A percentile compares a stretch with the other conserved stretches of the same genome.
Conservation (phyloP, 805 yeast species). For the Cyberlindnera veronae region DNA sequence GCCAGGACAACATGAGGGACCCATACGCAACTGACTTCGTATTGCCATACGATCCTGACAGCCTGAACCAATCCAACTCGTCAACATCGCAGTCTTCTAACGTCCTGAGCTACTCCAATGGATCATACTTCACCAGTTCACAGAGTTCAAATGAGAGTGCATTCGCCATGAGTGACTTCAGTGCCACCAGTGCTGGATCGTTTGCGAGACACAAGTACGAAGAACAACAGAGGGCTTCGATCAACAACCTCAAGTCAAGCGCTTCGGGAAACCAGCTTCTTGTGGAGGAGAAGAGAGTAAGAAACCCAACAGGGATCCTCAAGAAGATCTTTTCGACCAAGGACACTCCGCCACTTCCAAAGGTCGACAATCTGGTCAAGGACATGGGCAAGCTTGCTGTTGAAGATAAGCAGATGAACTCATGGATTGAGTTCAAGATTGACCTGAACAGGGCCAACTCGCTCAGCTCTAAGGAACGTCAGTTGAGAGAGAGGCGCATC, state of each 20-base stretch:
- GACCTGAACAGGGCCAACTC: slow-evolving; percentile 74
- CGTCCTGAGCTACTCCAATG: slow-evolving; percentile 34
- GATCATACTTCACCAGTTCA: slow-evolving; percentile 51
- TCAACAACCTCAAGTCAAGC: slow-evolving; percentile 17
- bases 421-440: slow-evolving; percentile 52
- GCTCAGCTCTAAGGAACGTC: slow-evolving; percentile 63
- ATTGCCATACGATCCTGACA: slow-evolving; percentile 31
- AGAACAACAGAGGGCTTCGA: slow-evolving; percentile 22
- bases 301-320: slow-evolving; percentile 15
- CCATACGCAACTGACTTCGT: slow-evolving; percentile 21
- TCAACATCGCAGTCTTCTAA: slow-evolving; percentile 23
- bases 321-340: slow-evolving; percentile 21
- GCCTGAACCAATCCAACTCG: slow-evolving; percentile 28
- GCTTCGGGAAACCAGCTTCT: slow-evolving; percentile 28
- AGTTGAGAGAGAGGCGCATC: slow-evolving; percentile 62
- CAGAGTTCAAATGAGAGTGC: slow-evolving; percentile 37
- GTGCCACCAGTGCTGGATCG: slow-evolving; percentile 90
- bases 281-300: slow-evolving; percentile 23
- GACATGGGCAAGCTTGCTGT: slow-evolving; percentile 18
- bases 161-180: slow-evolving; percentile 56
- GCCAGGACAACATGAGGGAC: slow-evolving; percentile 11
- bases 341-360: slow-evolving; percentile 28
- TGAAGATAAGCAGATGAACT: slow-evolving; percentile 38
- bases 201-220: slow-evolving; percentile 69
- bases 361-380: slow-evolving; percentile 21